Evolutionary conservation across 176 grass and related monocot genomes (phyloP).

Genomic region (Stipa capillata): DNA sequence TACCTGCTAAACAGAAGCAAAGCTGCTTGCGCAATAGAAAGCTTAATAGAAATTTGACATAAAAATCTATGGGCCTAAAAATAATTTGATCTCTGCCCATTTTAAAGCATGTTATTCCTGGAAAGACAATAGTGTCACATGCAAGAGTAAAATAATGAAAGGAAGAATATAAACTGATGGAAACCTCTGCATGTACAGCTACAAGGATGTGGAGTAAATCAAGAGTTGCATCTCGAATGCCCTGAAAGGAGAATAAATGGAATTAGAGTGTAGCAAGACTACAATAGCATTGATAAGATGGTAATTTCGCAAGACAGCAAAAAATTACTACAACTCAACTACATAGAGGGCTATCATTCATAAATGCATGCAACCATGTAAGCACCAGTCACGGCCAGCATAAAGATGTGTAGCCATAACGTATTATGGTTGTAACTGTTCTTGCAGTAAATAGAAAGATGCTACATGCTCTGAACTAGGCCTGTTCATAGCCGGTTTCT

Average conservation of each 20-base stretch:
- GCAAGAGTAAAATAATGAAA: conserved; percentile 14
- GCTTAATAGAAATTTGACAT: not conserved
- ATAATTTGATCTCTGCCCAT: not conserved
- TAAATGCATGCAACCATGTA: not conserved
- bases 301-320: not conserved
- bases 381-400: not conserved
- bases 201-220: conserved; percentile 97
- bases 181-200: conserved; percentile 91
- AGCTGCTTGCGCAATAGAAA: not conserved
- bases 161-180: conserved; percentile 12
- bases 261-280: conserved; percentile 5
- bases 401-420: not conserved
- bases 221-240: conserved; percentile 94
- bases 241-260: conserved; percentile 48
- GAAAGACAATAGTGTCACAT: conserved; percentile 7
- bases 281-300: not conserved
- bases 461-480: not conserved
- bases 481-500: not conserved
- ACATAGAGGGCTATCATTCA: not conserved
- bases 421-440: not conserved
- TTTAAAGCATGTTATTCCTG: conserved; percentile 19
- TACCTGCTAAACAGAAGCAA: not conserved
- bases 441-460: conserved; percentile 22
- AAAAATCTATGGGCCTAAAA: conserved; percentile 2
- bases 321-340: not conserved